Evolutionary conservation across 352 stramenopile genomes (phyloP).

Genomic region (Thraustochytrium sp.): DNA sequence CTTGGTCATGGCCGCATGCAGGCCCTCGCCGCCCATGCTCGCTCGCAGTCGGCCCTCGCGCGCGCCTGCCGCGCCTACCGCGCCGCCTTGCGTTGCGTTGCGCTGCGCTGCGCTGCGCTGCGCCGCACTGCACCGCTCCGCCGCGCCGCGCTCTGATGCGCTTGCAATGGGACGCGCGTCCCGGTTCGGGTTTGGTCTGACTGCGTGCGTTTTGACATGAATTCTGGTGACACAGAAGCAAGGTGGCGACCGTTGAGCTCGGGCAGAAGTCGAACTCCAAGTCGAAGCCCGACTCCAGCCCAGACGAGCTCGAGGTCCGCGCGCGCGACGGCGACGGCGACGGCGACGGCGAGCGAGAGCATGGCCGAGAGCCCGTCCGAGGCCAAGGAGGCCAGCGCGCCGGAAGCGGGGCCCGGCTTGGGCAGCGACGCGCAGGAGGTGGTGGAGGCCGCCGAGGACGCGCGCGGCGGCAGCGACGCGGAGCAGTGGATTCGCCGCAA

Average conservation of each 20-base stretch:
- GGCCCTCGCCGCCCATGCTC: background rate
- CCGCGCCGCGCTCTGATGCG: too few relatives aligned
- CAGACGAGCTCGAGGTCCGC: background rate
- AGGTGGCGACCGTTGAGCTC: too few relatives aligned
- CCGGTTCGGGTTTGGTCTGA: too few relatives aligned
- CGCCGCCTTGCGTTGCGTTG: background rate
- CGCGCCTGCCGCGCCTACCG: background rate
- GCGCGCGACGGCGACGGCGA: background rate
- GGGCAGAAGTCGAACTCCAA: too few relatives aligned
- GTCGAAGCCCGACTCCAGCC: background rate
- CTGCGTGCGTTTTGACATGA: too few relatives aligned
- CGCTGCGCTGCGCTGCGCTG: background rate
- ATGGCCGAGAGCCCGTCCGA: too few relatives aligned
- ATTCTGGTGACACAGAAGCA: too few relatives aligned
- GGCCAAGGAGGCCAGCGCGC: background rate
- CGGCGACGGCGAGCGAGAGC: background rate
- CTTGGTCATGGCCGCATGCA: conserved; percentile 24
- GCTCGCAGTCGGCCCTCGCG: background rate
- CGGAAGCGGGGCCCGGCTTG: background rate
- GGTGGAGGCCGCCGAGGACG: background rate
- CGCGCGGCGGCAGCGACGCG: background rate
- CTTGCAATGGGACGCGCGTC: too few relatives aligned
- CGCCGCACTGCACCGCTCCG: too few relatives aligned
- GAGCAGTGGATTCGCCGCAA: conserved; percentile 39
- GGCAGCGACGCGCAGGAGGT: too few relatives aligned